Evolutionary conservation across 257 asterid species (phyloP).

Genomic region (Scutellaria baicalensis): DNA sequence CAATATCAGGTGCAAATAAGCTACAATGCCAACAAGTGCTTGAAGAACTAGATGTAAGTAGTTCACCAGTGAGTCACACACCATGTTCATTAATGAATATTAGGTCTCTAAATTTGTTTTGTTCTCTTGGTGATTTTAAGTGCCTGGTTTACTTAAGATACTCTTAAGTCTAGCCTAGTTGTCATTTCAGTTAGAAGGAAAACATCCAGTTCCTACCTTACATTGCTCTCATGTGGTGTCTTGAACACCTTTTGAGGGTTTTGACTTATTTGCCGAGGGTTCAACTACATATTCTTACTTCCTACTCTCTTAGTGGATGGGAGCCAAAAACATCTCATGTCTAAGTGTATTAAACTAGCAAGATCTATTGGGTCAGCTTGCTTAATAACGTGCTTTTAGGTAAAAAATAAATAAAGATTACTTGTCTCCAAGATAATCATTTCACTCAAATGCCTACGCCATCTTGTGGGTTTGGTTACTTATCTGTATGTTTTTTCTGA

Average conservation of each 20-base stretch:
- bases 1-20: constrained; percentile 94
- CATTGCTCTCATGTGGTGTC: neutral
- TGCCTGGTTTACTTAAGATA: neutral
- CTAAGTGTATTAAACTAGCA: neutral
- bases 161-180: neutral
- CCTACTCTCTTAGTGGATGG: constrained; percentile 3
- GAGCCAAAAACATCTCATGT: neutral
- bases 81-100: neutral
- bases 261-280: neutral
- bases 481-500: too few relatives aligned
- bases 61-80: neutral
- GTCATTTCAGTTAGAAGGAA: neutral
- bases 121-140: neutral
- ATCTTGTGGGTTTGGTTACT: neutral
- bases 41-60: constrained; percentile 97
- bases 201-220: neutral
- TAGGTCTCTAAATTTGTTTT: neutral
- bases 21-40: constrained; percentile 87
- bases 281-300: neutral
- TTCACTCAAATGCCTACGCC: neutral
- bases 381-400: neutral
- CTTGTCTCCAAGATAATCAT: neutral
- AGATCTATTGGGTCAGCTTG: neutral
- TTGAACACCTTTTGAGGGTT: neutral
- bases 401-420: neutral